Conservation (phyloP, 2,329 filamentous ascomycete species). For the Aspergillus vadensis region DNA sequence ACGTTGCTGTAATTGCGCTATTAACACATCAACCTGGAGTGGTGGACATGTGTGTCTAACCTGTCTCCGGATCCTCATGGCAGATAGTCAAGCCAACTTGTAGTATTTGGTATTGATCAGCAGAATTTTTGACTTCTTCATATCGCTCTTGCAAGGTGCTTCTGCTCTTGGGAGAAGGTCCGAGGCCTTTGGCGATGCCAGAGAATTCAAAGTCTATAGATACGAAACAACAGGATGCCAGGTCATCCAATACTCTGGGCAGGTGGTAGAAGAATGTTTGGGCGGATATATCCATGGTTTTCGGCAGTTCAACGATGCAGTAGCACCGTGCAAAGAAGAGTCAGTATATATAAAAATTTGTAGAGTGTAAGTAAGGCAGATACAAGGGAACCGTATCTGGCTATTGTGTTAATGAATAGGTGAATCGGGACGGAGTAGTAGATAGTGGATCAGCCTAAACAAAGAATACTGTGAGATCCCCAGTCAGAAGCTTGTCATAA, state of each 20-base stretch:
- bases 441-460: background rate
- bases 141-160: slow-evolving; percentile 63
- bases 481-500: background rate
- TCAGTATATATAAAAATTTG: background rate
- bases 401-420: background rate
- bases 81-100: slow-evolving; percentile 69
- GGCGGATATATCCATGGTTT: slow-evolving; percentile 59
- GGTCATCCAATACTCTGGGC: slow-evolving; percentile 58
- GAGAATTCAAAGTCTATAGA: slow-evolving; percentile 69
- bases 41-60: slow-evolving; percentile 30
- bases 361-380: background rate
- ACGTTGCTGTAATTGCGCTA: slow-evolving; percentile 43
- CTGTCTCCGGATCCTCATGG: slow-evolving; percentile 56
- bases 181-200: slow-evolving; percentile 56
- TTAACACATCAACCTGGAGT: slow-evolving; percentile 7
- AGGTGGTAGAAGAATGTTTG: slow-evolving; percentile 54
- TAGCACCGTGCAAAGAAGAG: background rate
- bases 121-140: slow-evolving; percentile 60
- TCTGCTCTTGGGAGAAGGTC: slow-evolving; percentile 41
- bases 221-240: slow-evolving; percentile 63
- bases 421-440: background rate
- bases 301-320: background rate
- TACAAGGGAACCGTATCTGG: background rate
- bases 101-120: slow-evolving; percentile 64
- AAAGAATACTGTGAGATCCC: background rate